Percentiles rank a stretch among this genome's conserved stretches.
phyloP scores from a whole-genome alignment of 208 protist species.

The Polymyxa betae region DNA sequence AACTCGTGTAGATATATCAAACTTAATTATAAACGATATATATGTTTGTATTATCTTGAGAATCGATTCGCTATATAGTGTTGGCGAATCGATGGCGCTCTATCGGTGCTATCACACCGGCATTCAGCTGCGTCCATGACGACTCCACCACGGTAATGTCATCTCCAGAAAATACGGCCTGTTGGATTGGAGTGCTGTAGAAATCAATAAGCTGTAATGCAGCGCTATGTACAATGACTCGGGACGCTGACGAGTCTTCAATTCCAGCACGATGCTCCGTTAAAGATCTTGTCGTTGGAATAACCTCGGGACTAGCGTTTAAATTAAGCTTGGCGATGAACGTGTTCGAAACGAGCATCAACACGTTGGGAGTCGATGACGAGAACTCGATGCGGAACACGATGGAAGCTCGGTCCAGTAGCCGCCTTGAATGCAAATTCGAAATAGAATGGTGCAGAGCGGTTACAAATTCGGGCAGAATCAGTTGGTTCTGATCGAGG shows the following conservation, averaged over 20 bases:
- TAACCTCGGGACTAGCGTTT: background rate
- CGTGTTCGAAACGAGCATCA: background rate
- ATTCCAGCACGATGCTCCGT: conserved; percentile 19
- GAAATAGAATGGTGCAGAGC: background rate
- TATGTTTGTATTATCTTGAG: too few species aligned
- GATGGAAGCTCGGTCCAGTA: background rate
- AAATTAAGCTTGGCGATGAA: conserved; percentile 47
- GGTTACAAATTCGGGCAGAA: background rate
- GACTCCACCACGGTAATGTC: background rate
- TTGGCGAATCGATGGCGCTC: background rate
- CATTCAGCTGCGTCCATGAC: background rate
- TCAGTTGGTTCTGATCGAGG: background rate
- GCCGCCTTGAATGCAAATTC: background rate
- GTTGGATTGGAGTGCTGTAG: background rate
- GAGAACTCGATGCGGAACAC: conserved; percentile 29
- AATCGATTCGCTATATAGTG: too few species aligned
- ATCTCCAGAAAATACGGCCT: background rate
- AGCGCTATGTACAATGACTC: background rate
- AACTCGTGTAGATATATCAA: background rate
- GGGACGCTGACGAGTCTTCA: background rate
- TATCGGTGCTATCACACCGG: background rate
- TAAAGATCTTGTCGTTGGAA: background rate
- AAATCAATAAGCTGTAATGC: conserved; percentile 13
- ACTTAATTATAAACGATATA: too few species aligned
- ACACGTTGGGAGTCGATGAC: too few species aligned